Evolutionary conservation across 108 stramenopile genomes (phyloP).

Genomic region (Aureococcus anophagefferens): DNA sequence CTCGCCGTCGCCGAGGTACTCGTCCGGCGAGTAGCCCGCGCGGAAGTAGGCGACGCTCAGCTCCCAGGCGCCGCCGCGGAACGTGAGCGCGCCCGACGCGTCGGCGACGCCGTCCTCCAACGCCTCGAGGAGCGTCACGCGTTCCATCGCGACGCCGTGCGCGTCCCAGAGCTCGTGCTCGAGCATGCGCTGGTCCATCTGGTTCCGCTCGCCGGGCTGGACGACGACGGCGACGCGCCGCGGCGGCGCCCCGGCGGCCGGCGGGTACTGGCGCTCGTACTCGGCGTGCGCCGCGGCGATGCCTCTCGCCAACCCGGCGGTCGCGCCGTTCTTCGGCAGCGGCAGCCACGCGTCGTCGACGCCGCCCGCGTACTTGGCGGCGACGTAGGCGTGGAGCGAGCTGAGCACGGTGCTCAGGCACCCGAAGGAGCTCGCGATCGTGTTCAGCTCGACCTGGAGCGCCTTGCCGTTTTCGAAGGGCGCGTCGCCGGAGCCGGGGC

Average conservation of each 20-base stretch:
- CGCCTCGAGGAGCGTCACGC: constrained; percentile 50
- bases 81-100: neutral
- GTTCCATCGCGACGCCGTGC: constrained; percentile 63
- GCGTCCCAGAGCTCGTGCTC: constrained; percentile 73
- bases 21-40: constrained; percentile 88
- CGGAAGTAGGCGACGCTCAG: constrained; percentile 84
- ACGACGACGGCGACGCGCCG: constrained; percentile 72
- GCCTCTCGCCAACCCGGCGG: constrained; percentile 57
- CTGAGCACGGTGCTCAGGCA: constrained; percentile 32
- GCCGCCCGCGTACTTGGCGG: constrained; percentile 23
- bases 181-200: constrained; percentile 84
- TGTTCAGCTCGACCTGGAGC: constrained; percentile 92
- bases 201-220: constrained; percentile 87
- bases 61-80: constrained; percentile 12
- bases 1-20: constrained; percentile 76
- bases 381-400: constrained; percentile 1
- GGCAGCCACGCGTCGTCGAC: too few species aligned
- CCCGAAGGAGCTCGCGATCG: constrained; percentile 88
- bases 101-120: constrained; percentile 2
- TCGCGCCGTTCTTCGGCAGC: constrained; percentile 68
- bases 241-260: constrained; percentile 13
- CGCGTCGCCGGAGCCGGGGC: neutral
- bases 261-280: constrained; percentile 39
- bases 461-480: constrained; percentile 19
- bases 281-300: constrained; percentile 59